These are phyloP conservation scores for Pseudogymnoascus pannorum DNA, from an alignment of 2,329 filamentous ascomycete genomes.

Conservation along the genomic window DNA sequence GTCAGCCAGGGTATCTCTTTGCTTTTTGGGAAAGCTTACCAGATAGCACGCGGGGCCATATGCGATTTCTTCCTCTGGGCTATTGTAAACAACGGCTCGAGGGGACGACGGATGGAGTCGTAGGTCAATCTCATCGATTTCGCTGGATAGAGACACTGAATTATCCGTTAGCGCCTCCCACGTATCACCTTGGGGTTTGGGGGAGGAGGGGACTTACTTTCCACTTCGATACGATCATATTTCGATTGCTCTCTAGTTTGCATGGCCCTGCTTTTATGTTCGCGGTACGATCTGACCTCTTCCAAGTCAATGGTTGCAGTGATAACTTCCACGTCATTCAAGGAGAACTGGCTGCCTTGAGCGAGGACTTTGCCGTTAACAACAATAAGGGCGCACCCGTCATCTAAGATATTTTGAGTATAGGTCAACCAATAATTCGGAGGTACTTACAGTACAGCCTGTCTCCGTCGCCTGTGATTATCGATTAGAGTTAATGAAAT, in stretches of 20 bases:
- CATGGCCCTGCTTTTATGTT: conserved; percentile 21
- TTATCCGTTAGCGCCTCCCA: background rate
- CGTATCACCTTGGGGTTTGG: background rate
- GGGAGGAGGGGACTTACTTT: conserved; percentile 16
- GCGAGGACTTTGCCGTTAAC: conserved; percentile 54
- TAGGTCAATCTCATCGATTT: conserved; percentile 37
- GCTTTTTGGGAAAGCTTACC: background rate
- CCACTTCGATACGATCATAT: conserved; percentile 34
- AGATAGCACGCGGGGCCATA: conserved; percentile 58
- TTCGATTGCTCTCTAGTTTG: conserved; percentile 20
- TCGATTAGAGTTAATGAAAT: background rate
- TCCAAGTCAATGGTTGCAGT: conserved; percentile 63
- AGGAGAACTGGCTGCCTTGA: conserved; percentile 58
- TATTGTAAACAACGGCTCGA: conserved; percentile 46
- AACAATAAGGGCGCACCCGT: conserved; percentile 53
- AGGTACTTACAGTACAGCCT: background rate
- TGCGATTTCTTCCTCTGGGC: conserved; percentile 61
- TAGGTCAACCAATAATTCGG: background rate
- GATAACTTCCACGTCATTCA: conserved; percentile 59
- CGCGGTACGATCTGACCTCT: conserved; percentile 56
- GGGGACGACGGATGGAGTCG: conserved; percentile 30
- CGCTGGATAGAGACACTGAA: conserved; percentile 35
- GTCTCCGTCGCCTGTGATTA: background rate
- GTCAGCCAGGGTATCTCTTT: background rate
- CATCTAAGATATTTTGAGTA: conserved; percentile 20